These are phyloP conservation scores for Kluyveromyces aestuarii DNA, from an alignment of 805 yeast genomes.

Conservation along the genomic window DNA sequence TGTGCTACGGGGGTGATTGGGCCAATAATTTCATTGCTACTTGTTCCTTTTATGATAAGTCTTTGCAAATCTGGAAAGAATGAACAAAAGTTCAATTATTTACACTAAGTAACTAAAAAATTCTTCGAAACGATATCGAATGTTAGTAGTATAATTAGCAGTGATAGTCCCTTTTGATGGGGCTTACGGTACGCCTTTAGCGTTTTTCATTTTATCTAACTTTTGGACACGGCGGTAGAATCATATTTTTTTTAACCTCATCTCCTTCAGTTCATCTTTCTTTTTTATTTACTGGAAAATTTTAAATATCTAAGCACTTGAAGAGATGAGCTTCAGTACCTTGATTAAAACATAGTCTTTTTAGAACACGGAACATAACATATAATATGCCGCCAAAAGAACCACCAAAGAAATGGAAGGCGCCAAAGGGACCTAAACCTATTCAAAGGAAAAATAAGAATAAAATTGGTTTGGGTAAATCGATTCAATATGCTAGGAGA, in stretches of 20 bases:
- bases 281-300: background rate
- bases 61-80: constrained; percentile 63
- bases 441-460: constrained; percentile 77
- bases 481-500: constrained; percentile 66
- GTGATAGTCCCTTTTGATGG: no score
- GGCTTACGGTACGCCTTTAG: no score
- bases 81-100: background rate
- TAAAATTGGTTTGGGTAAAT: constrained; percentile 75
- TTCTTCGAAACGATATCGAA: no score
- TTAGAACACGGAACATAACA: background rate
- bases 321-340: background rate
- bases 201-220: no score
- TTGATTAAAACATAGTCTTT: background rate
- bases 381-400: constrained; percentile 34
- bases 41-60: constrained; percentile 85
- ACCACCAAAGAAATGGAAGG: constrained; percentile 66
- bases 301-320: background rate
- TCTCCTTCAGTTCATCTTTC: background rate
- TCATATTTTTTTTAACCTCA: background rate
- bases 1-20: constrained; percentile 98
- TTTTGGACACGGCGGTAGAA: background rate
- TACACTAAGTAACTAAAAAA: background rate
- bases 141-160: no score
- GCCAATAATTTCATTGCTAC: constrained; percentile 50
- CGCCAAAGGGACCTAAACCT: constrained; percentile 91